Base-by-base conservation (phyloP, 306 rosid species). In the Biancaea sappan region DNA sequence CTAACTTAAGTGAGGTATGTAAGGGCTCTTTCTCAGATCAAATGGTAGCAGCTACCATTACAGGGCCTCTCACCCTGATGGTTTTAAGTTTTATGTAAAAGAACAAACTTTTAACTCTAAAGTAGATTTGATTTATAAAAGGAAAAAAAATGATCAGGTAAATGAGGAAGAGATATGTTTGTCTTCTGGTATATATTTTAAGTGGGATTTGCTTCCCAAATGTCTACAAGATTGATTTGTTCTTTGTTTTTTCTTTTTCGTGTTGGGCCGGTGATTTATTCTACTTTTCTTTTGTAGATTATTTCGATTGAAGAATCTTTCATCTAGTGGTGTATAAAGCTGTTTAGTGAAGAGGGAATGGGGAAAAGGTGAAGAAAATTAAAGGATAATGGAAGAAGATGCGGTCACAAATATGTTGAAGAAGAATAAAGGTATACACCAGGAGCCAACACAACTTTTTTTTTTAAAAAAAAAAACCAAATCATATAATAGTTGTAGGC, bases 281-380 rank as follows among this genome's bases (percentile, higher is more conserved):
- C 32, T 24, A 7, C 31, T 22, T 21, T 22, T 11, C 61, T 34
- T 18, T 34, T 32, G 25, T 7, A 31, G 6, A 29, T 6, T 5
- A 60, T 60, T 26, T n/a, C 66, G 3, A 32, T 34, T 60, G 16
- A 34, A 34, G 66, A 60, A 60, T 60, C 66, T 60, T 32, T 18
- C 16, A 34, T 2, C 14, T 31, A 16, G 15, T 59, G 66, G 66
- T 60, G 8, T 8, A 8, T 32, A 32, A 60, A 60, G 66, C 46
- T 60, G 28, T 8, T 0, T 4, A 6, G 43, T n/a, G 66, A 31
- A 59, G 16, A 40, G 25, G 46, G 18, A 18, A 29, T n/a, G 21
- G 12, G n/a, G 18, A 34, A 16, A 11, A 43, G 3, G 43, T 2
- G 5, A 38, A 8, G 8, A 38, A 38, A 4, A 2, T 38, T 2